A percentile compares a stretch with the other conserved stretches of the same genome.
Conservation (phyloP, 805 yeast species). For the Torulaspora indica region DNA sequence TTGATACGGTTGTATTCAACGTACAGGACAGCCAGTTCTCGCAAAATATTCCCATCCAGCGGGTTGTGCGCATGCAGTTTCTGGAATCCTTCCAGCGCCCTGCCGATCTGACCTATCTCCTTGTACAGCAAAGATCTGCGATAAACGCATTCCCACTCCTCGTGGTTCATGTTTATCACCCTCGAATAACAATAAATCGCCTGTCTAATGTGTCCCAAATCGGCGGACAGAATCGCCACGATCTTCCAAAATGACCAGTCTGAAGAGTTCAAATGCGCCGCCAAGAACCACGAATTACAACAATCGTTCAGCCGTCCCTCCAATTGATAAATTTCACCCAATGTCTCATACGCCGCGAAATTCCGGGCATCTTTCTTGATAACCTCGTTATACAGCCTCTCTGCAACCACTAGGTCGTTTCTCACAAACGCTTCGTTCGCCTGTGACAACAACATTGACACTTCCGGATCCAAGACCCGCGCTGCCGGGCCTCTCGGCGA, state of each 20-base stretch:
- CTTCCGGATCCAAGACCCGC: constrained; percentile 63
- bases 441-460: constrained; percentile 55
- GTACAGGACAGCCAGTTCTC: constrained; percentile 54
- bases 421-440: constrained; percentile 80
- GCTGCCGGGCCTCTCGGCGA: constrained; percentile 26
- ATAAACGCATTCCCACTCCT: constrained; percentile 52
- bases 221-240: constrained; percentile 64
- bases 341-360: constrained; percentile 77
- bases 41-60: constrained; percentile 51
- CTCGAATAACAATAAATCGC: constrained; percentile 74
- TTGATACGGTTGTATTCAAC: constrained; percentile 51
- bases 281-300: constrained; percentile 75
- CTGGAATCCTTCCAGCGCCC: constrained; percentile 72
- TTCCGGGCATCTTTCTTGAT: constrained; percentile 72
- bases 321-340: constrained; percentile 75
- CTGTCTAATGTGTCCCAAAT: constrained; percentile 64
- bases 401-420: constrained; percentile 56
- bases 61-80: constrained; percentile 55
- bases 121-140: constrained; percentile 65
- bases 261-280: constrained; percentile 70
- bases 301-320: constrained; percentile 67
- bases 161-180: constrained; percentile 49
- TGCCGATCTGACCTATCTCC: constrained; percentile 58
- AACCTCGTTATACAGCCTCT: constrained; percentile 58
- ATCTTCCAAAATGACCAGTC: constrained; percentile 75